phyloP scores from a whole-genome alignment of 441 rosid species.

The Pelargonium australe region DNA sequence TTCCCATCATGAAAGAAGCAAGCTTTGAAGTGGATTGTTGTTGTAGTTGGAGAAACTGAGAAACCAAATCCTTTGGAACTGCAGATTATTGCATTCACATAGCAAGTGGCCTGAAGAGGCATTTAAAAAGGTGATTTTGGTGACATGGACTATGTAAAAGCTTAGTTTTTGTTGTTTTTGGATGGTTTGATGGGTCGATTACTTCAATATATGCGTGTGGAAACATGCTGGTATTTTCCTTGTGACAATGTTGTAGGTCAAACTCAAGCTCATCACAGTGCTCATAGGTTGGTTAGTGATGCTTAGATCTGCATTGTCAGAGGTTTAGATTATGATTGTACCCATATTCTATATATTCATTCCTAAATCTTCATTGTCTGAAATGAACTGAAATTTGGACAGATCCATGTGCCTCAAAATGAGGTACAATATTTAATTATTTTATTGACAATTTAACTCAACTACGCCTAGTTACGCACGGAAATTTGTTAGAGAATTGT shows the following conservation, averaged over 20 bases:
- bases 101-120: neutral
- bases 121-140: neutral
- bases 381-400: too few relatives aligned
- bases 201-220: neutral
- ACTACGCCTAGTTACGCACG: too few relatives aligned
- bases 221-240: neutral
- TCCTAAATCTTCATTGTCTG: too few relatives aligned
- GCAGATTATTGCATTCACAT: neutral
- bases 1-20: conserved; percentile 20
- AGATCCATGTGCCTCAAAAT: too few relatives aligned
- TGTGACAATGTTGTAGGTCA: neutral
- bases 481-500: too few relatives aligned
- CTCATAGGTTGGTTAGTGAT: too few relatives aligned
- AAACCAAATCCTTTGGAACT: neutral
- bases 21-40: neutral
- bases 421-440: too few relatives aligned
- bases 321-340: too few relatives aligned
- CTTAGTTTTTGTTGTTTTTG: neutral
- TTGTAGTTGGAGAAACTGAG: neutral
- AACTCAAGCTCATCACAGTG: too few relatives aligned
- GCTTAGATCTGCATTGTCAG: too few relatives aligned
- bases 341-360: too few relatives aligned
- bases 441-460: too few relatives aligned
- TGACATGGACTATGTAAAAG: neutral
- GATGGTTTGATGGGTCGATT: neutral